Conservation (phyloP, 768 basidiomycete genomes). For the Tremella fuciformis region DNA sequence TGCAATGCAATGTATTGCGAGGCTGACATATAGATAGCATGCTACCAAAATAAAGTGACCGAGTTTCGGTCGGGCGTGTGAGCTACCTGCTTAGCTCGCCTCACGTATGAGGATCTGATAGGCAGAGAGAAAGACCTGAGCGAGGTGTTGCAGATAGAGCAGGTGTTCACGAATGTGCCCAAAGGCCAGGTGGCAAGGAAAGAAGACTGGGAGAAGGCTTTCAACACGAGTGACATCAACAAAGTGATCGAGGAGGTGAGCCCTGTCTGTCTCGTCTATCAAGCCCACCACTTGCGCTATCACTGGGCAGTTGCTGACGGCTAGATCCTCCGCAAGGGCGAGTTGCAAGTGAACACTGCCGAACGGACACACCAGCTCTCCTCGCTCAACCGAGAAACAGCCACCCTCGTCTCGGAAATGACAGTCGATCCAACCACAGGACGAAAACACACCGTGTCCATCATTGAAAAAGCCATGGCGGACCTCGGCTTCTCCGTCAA, state of each 20-base stretch:
- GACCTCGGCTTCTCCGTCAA: constrained; percentile 92
- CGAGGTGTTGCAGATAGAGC: constrained; percentile 93
- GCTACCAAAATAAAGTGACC: constrained; percentile 99
- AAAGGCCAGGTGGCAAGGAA: constrained; percentile 90
- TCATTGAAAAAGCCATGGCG: constrained; percentile 96
- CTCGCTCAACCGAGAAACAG: constrained; percentile 80
- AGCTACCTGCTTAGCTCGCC: constrained; percentile 46
- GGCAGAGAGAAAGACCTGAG: constrained; percentile 83
- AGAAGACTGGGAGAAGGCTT: constrained; percentile 87
- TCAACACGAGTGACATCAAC: constrained; percentile 68
- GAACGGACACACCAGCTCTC: constrained; percentile 87
- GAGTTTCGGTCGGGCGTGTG: constrained; percentile 91
- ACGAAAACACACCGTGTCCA: constrained; percentile 83
- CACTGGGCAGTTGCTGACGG: not conserved
- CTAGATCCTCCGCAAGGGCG: constrained; percentile 91
- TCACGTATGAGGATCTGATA: constrained; percentile 7
- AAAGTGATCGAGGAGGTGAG: constrained; percentile 78
- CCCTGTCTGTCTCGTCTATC: not conserved
- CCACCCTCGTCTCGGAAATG: constrained; percentile 89
- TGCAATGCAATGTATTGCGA: not conserved
- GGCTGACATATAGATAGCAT: constrained; percentile 69
- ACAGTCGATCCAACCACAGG: constrained; percentile 90
- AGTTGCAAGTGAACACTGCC: constrained; percentile 94
- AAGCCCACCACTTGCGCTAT: not conserved
- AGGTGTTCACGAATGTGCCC: constrained; percentile 92